Conservation (phyloP, 192 early-diverging fungal genomes). For the Backusella psychrophila region DNA sequence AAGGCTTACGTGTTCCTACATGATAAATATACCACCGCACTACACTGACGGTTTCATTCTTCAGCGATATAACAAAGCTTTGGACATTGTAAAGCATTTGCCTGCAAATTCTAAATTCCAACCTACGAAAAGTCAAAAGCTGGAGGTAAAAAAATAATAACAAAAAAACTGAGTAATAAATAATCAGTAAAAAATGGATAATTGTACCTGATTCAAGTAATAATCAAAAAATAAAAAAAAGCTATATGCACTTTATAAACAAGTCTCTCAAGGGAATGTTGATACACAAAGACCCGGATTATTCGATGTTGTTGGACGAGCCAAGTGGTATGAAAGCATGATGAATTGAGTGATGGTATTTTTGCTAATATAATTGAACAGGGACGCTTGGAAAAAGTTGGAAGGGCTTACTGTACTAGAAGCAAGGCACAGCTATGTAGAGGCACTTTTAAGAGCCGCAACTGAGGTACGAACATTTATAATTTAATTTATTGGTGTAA, state of each 20-base stretch:
- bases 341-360: background rate
- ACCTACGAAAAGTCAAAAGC: conserved; percentile 27
- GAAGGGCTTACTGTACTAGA: conserved; percentile 43
- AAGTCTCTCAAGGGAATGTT: conserved; percentile 41
- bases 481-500: background rate
- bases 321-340: conserved; percentile 36
- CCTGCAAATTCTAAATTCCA: conserved; percentile 31
- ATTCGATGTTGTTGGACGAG: conserved; percentile 45
- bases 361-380: background rate
- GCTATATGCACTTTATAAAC: conserved; percentile 53
- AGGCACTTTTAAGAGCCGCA: conserved; percentile 25
- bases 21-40: conserved; percentile 18
- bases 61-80: conserved; percentile 33
- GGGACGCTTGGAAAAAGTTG: conserved; percentile 43
- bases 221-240: conserved; percentile 6
- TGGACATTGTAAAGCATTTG: conserved; percentile 35
- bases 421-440: conserved; percentile 39
- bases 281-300: conserved; percentile 40
- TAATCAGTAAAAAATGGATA: background rate
- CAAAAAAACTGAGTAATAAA: background rate
- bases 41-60: conserved; percentile 9
- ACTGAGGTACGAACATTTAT: conserved; percentile 17
- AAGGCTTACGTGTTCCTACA: conserved; percentile 9
- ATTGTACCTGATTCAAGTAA: background rate
- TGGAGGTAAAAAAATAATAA: conserved; percentile 12